Evolutionary conservation across 495 filamentous ascomycete species (phyloP), one percentile per base, ranked within the genome.

Genomic region (Aspergillus conjunctus): DNA sequence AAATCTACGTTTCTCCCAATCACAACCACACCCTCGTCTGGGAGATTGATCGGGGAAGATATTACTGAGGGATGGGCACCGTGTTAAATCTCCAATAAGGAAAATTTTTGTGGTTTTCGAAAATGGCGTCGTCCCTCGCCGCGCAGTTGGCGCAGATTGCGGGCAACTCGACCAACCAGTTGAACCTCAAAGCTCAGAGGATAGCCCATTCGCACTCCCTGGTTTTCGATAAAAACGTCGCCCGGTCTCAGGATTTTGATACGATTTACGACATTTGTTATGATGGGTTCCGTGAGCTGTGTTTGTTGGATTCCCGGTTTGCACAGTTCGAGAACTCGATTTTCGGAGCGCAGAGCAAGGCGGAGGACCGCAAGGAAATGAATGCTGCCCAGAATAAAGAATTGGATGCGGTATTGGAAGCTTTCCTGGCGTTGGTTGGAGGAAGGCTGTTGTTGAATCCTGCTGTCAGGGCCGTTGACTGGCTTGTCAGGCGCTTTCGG

Each of bases 401-500:
- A 46, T 80, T 99, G 33, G 86, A 97, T 74, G 74, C 76, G 44
- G 90, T 84, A 39, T 70, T 98, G 52, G 87, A 94, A 62, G 82
- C 83, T 5, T 98, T 98, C 67, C 79, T 99, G 48, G 86, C 85
- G 26, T 77, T 97, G 8, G 84, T 90, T 12, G 86, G 89, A 21
- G 83, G 85, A n/a, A 81, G 88, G 49, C 63, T 99, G 39, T 81
- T 91, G 30, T 77, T 99, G 44, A 91, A 85, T 70, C 92, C 93
- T 15, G 91, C 90, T 1, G 82, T 94, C 14, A 96, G 93, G 66
- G 90, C 92, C 5, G 79, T 97, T 33, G 95, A 99, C 77, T 99
- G 94, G 94, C 81, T 97, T 21, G 81, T 99, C 32, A 80, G 94
- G 67, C 82, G 92, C 59, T 99, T 98, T 63, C 84, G 91, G 93